Conservation (phyloP, 352 stramenopile genomes). For the Pythium pyrilobum region DNA sequence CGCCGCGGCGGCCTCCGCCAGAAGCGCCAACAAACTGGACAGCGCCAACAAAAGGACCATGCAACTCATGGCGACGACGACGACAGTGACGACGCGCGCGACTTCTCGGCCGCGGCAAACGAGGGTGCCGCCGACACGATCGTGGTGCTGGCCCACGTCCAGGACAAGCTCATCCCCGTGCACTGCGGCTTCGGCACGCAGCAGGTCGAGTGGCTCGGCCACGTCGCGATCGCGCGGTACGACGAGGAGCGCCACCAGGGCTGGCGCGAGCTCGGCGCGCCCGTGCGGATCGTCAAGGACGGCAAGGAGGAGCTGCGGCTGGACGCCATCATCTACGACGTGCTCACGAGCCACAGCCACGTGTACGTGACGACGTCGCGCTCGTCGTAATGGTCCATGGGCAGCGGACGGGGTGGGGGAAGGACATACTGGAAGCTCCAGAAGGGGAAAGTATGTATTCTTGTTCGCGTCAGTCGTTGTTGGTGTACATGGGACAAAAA, state of each 20-base stretch:
- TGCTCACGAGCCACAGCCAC: conserved; percentile 48
- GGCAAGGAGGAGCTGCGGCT: conserved; percentile 37
- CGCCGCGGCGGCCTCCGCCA: background rate
- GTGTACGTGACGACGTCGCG: conserved; percentile 60
- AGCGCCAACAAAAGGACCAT: background rate
- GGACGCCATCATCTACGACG: conserved; percentile 63
- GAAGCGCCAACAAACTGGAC: background rate
- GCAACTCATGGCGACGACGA: background rate
- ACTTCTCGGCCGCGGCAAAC: conserved; percentile 25
- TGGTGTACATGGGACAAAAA: conserved; percentile 21
- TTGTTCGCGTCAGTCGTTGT: conserved; percentile 9
- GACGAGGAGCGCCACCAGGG: conserved; percentile 43
- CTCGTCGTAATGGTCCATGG: background rate
- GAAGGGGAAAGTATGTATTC: conserved; percentile 10
- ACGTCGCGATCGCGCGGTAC: conserved; percentile 68
- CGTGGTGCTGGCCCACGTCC: conserved; percentile 52
- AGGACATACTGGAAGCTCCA: background rate
- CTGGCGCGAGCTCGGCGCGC: conserved; percentile 48
- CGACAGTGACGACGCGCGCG: conserved; percentile 4
- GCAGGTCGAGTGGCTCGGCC: conserved; percentile 61
- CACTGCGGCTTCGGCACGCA: conserved; percentile 70
- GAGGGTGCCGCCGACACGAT: conserved; percentile 54
- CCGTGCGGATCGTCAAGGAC: conserved; percentile 35
- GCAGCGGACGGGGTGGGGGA: background rate
- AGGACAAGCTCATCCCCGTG: conserved; percentile 67